Base-by-base conservation (phyloP, 306 rosid genomes). In the Trichosanthes truncata region DNA sequence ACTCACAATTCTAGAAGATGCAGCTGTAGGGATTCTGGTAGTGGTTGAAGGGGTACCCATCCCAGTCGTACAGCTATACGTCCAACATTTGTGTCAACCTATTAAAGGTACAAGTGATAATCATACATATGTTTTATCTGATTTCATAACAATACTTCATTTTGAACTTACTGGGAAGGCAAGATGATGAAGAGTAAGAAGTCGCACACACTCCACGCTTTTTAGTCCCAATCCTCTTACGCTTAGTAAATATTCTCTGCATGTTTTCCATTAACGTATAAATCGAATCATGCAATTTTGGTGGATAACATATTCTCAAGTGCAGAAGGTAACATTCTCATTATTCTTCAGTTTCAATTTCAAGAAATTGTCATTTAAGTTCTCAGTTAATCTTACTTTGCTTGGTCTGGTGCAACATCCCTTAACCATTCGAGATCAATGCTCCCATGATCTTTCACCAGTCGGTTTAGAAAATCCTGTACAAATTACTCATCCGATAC, bases 21-120 rank as follows among this genome's bases (percentile, higher is more conserved):
- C 90, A 96, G 87, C 87, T 96, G 99, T 49, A 96, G 86, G 83
- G 99, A 91, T 85, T 96, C 99, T n/a, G 99, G 99, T 75, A 96
- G 87, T 55, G 99, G 99, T 82, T 91, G 99, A 78, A 96, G 98
- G 75, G 99, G 99, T 53, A 96, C 99, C 99, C 99, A 96, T 87
- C 99, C 99, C 78, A 96, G 83, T 82, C 99, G 86, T 80, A 96
- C 99, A 33, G 98, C 99, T 82, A 96, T 96, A 10, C 99, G 98
- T 76, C 99, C 99, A 74, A 96, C 99, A 86, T 96, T 96, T 83
- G 99, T 96, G 88, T 96, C 99, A 81, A 96, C 99, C 99, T 96
- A 85, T 80, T 81, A 81, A 66, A 85, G 76, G 72, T 56, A 74
- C 41, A 69, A 48, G 65, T 23, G 41, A 81, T 20, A 69, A 41